Percentiles rank a stretch among this genome's conserved stretches.
Conservation (phyloP, 75 land plant genomes). For the Sequoiadendron giganteum region DNA sequence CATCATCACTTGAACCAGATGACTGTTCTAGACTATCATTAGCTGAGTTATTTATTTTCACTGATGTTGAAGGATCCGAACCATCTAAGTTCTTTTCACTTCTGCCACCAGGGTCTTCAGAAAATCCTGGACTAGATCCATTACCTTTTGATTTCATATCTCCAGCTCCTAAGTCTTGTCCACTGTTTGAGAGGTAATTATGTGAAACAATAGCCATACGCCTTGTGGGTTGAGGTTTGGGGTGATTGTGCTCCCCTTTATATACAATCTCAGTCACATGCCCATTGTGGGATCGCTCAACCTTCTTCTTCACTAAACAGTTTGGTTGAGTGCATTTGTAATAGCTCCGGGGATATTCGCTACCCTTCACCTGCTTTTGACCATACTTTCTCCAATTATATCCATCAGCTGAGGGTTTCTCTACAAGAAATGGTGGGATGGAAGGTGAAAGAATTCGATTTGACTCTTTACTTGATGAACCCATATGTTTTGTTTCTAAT, state of each 20-base stretch:
- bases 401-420: constrained; percentile 61
- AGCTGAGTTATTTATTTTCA: constrained; percentile 19
- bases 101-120: constrained; percentile 11
- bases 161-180: constrained; percentile 19
- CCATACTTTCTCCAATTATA: constrained; percentile 53
- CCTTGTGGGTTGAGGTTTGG: constrained; percentile 63
- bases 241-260: constrained; percentile 50
- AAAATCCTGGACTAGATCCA: constrained; percentile 3
- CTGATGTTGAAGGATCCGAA: constrained; percentile 21
- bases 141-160: constrained; percentile 14
- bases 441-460: constrained; percentile 26
- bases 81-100: constrained; percentile 26
- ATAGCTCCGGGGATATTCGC: constrained; percentile 53
- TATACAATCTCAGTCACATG: constrained; percentile 49
- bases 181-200: constrained; percentile 24
- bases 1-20: constrained; percentile 55
- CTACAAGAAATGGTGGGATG: constrained; percentile 21
- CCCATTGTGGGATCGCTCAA: constrained; percentile 41
- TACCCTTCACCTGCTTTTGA: constrained; percentile 57
- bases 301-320: constrained; percentile 46
- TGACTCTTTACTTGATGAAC: constrained; percentile 15
- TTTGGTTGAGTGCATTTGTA: constrained; percentile 48
- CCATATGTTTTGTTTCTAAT: constrained; percentile 14
- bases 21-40: constrained; percentile 47
- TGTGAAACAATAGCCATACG: constrained; percentile 26